Conservation (phyloP, 148 eudicot genomes). For the Tetragonia tetragonoides region DNA sequence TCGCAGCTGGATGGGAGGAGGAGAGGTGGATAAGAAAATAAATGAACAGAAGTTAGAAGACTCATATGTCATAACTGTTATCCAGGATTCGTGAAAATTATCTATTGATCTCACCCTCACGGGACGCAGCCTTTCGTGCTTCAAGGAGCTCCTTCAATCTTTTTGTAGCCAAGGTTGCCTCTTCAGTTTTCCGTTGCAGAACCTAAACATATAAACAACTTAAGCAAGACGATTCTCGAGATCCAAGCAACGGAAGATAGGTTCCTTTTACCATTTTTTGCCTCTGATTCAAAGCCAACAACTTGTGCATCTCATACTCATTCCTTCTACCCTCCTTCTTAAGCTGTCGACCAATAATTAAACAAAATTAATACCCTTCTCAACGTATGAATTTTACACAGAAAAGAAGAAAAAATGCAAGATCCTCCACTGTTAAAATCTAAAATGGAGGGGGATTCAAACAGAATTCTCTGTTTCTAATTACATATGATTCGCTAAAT, state of each 20-base stretch:
- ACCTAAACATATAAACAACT: slow-evolving; percentile 48
- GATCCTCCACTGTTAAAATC: not conserved
- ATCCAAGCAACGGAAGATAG: not conserved
- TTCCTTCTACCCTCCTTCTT: slow-evolving; percentile 97
- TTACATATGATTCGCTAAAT: not conserved
- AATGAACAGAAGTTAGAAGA: slow-evolving; percentile 7
- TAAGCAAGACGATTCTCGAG: not conserved
- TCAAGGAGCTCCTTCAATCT: slow-evolving; percentile 87
- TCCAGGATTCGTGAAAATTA: not conserved
- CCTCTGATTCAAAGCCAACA: slow-evolving; percentile 86
- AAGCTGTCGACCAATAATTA: slow-evolving; percentile 51
- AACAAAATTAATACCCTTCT: not conserved
- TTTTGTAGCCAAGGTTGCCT: slow-evolving; percentile 89
- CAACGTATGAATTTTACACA: not conserved
- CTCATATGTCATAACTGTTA: not conserved
- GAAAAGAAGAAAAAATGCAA: not conserved
- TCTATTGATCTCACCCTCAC: slow-evolving; percentile 50
- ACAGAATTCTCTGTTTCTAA: not conserved
- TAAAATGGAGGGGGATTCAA: not conserved
- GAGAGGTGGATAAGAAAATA: not conserved
- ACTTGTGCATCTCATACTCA: slow-evolving; percentile 99
- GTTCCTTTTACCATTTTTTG: slow-evolving; percentile 74
- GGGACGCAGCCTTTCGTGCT: slow-evolving; percentile 74
- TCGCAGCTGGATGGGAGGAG: slow-evolving; percentile 32
- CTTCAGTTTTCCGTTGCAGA: slow-evolving; percentile 93